Base-by-base conservation (phyloP, 306 rosid species). In the Pyrus pyrifolia region DNA sequence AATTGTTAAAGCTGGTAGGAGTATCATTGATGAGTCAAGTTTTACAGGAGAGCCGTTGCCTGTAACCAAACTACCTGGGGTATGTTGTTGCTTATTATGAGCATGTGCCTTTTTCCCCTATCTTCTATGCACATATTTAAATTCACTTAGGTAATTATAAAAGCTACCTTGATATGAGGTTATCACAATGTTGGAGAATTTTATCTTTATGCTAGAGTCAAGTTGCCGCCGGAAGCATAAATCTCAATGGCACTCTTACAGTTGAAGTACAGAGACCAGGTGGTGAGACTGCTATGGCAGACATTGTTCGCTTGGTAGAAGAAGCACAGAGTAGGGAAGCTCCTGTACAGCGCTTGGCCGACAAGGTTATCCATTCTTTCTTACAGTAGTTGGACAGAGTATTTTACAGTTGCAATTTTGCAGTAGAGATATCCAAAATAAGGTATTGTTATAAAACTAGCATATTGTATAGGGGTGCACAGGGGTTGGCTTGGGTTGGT, bases 41-140 rank as follows among this genome's bases (percentile, higher is more conserved):
- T 92, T 94, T 80, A 92, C 98, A 14, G 97, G 98, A 83, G 98
- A 94, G 87, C 97, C 97, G 42, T 83, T 94, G 67, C 98, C 98
- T 45, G 95, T 88, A 75, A 94, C 96, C 79, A 94, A 94, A 83
- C 79, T 90, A 82, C 83, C 96, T 71, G 97, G 97, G 98, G 98
- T 94, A 93, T 67, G 70, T 55, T 31, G 46, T 78, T 58, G 51
- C 17, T 14, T 77, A 22, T 49, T 25, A 38, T 38, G 60, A 29
- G 76, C 44, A 67, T 51, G 75, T 30, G 17, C 68, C 22, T 74
- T 35, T 55, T 45, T 53, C 66, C 58, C 42, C 9, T n/a, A 12
- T 60, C 55, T 67, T 23, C 67, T 66, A n/a, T 66, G 58, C 67
- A 59, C 55, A 44, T 30, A 25, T 46, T 38, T 59, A 46, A n/a